phyloP scores from a whole-genome alignment of 2,329 filamentous ascomycete species.

The Diaporthe aspalathi region DNA sequence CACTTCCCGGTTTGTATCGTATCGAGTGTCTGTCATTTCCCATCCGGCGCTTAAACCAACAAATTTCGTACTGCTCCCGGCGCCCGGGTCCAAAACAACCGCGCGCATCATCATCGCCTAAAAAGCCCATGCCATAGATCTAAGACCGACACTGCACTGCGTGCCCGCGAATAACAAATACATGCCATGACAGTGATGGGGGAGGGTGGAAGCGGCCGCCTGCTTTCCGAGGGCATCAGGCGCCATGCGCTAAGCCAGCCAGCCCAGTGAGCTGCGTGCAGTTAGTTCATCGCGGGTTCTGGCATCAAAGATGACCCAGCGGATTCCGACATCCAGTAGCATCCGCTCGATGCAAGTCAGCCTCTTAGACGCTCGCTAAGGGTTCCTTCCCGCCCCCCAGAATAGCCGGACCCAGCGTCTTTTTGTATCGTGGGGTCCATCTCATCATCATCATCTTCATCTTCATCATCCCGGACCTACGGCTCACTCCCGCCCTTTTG shows the following conservation, averaged over 20 bases:
- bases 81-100: slow-evolving; percentile 26
- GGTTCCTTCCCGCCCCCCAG: slow-evolving; percentile 19
- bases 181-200: not conserved
- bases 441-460: not conserved
- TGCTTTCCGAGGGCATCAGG: not conserved
- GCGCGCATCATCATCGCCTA: slow-evolving; percentile 29
- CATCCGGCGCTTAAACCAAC: slow-evolving; percentile 30
- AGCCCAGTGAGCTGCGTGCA: slow-evolving; percentile 7
- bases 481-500: not conserved
- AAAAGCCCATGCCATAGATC: not conserved
- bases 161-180: not conserved
- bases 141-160: not conserved
- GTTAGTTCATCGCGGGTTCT: not conserved
- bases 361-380: slow-evolving; percentile 7
- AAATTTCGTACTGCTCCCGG: not conserved
- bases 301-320: not conserved
- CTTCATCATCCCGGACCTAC: not conserved
- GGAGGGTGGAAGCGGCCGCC: slow-evolving; percentile 7
- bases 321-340: not conserved
- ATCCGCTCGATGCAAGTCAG: not conserved
- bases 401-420: slow-evolving; percentile 15
- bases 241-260: not conserved
- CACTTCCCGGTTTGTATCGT: not conserved
- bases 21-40: not conserved
- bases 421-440: slow-evolving; percentile 15